phyloP scores from a whole-genome alignment of 1,284 basidiomycete species.

The Exobasidium rhododendri region DNA sequence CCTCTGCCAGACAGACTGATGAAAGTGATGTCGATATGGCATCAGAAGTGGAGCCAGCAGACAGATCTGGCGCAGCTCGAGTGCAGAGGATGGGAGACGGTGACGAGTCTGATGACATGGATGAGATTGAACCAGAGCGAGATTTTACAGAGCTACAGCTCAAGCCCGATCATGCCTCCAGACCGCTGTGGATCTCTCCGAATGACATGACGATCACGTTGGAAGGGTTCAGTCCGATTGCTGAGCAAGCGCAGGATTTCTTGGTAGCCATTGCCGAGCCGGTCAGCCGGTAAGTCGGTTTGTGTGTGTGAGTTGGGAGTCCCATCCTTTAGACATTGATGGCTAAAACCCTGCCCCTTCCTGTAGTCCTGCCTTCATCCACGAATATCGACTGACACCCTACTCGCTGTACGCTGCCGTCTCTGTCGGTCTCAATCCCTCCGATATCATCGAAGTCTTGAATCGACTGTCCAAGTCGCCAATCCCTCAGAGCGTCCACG shows the following conservation, averaged over 20 bases:
- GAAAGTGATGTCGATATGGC: not conserved
- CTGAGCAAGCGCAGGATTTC: slow-evolving; percentile 97
- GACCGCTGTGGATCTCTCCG: slow-evolving; percentile 52
- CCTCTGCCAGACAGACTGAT: not conserved
- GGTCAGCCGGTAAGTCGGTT: slow-evolving; percentile 82
- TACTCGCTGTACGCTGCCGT: slow-evolving; percentile 98
- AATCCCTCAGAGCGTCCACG: slow-evolving; percentile 44
- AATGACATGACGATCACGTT: slow-evolving; percentile 53
- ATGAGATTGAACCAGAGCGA: slow-evolving; percentile 4
- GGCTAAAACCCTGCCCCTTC: too few species aligned
- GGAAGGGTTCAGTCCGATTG: slow-evolving; percentile 66
- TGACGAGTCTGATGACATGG: slow-evolving; percentile 7
- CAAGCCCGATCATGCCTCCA: slow-evolving; percentile 48
- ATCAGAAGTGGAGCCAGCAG: not conserved
- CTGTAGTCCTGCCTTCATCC: slow-evolving; percentile 87
- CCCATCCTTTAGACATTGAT: too few species aligned
- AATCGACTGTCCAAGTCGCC: slow-evolving; percentile 55
- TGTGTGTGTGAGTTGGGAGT: slow-evolving; percentile 18
- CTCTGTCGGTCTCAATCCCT: slow-evolving; percentile 93
- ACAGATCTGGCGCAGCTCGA: not conserved
- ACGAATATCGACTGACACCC: slow-evolving; percentile 97
- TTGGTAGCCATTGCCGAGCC: slow-evolving; percentile 97
- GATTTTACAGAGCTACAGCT: slow-evolving; percentile 19
- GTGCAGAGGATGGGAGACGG: not conserved
- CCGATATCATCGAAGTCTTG: slow-evolving; percentile 92